Conservation (phyloP, 2,329 filamentous ascomycete species). For the Sclerotinia spermophila region DNA sequence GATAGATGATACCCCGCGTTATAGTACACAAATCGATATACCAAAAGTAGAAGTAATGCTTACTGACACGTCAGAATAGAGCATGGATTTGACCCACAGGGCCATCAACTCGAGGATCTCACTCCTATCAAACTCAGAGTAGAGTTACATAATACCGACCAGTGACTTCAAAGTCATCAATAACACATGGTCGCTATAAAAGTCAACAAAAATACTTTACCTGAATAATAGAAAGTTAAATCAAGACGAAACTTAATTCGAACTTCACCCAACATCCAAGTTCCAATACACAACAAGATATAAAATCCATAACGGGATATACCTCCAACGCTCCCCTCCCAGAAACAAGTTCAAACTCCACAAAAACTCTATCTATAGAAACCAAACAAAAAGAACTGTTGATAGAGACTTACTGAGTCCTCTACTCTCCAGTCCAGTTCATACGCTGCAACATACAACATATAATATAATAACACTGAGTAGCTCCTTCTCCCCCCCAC, state of each 20-base stretch:
- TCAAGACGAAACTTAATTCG: accelerated
- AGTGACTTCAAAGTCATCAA: accelerated
- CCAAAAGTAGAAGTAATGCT: neutral
- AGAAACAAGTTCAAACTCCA: neutral
- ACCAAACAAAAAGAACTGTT: too few species aligned
- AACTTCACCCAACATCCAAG: neutral
- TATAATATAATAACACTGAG: neutral
- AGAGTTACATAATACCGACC: neutral
- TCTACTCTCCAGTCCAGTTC: neutral
- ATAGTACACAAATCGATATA: neutral
- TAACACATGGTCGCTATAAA: neutral
- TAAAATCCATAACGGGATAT: neutral
- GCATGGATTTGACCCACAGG: neutral
- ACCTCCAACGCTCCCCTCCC: accelerated
- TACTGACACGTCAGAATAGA: neutral
- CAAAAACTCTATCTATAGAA: too few species aligned
- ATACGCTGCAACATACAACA: neutral
- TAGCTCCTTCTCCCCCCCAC: neutral
- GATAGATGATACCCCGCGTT: neutral
- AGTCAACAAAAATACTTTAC: accelerated
- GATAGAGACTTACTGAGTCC: neutral
- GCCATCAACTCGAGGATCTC: neutral
- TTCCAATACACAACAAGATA: neutral
- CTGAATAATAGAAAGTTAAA: too few species aligned
- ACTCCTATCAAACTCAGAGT: neutral